A percentile compares a stretch with the other conserved stretches of the same genome.
Conservation (phyloP, 768 basidiomycete genomes). For the Guyanaporus albipodus region DNA sequence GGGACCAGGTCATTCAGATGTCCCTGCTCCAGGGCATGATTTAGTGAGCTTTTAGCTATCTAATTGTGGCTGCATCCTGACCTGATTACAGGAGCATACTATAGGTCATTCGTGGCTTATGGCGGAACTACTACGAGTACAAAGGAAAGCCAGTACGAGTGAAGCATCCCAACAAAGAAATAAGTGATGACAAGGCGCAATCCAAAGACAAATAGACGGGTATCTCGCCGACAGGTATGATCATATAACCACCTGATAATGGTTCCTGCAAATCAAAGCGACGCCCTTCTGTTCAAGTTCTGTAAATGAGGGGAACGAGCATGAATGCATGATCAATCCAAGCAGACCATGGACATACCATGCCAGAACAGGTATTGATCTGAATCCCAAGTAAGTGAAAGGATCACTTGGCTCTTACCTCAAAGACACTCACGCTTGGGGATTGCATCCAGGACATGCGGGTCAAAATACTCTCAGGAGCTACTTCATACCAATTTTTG, state of each 20-base stretch:
- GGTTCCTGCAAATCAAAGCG: slow-evolving; percentile 9
- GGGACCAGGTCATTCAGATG: slow-evolving; percentile 67
- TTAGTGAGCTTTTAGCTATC: slow-evolving; percentile 43
- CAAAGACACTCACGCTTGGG: slow-evolving; percentile 19
- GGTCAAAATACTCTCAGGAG: not conserved
- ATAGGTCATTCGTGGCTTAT: slow-evolving; percentile 27
- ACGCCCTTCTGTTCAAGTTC: slow-evolving; percentile 10
- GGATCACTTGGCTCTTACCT: not conserved
- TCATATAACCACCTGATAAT: no score
- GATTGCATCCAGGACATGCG: slow-evolving; percentile 9
- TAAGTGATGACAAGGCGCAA: no score
- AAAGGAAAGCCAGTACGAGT: no score
- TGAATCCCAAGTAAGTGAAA: slow-evolving; percentile 1
- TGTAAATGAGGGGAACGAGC: not conserved
- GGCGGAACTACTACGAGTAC: no score
- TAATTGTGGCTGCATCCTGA: not conserved
- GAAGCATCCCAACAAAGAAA: no score
- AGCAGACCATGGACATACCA: slow-evolving; percentile 10
- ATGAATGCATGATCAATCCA: not conserved
- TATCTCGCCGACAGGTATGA: not conserved
- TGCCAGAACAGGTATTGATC: slow-evolving; percentile 8
- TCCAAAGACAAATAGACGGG: no score
- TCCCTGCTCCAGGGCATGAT: slow-evolving; percentile 64
- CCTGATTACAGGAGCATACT: slow-evolving; percentile 26
- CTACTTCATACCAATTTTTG: not conserved